A percentile compares a stretch with the other conserved stretches of the same genome.
Conservation (phyloP, 768 basidiomycete genomes). For the Leucosporidium yakuticum region DNA sequence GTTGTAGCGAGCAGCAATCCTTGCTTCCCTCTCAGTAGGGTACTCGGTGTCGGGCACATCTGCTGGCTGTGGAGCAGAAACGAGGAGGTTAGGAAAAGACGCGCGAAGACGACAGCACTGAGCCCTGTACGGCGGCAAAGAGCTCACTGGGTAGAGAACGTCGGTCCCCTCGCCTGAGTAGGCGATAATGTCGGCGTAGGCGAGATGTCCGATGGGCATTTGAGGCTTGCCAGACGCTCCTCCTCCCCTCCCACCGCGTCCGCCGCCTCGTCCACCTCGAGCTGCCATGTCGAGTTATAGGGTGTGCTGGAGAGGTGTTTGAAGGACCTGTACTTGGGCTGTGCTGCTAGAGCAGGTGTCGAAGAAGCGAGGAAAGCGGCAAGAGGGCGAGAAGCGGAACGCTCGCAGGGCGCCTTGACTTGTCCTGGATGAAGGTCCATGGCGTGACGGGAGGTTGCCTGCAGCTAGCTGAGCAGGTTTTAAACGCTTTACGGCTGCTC, state of each 20-base stretch:
- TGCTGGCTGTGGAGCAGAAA: constrained; percentile 3
- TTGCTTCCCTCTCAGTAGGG: constrained; percentile 15
- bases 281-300: constrained; percentile 3
- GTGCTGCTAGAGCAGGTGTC: no score
- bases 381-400: no score
- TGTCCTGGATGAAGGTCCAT: no score
- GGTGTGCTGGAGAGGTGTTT: no score
- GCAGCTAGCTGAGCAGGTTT: no score
- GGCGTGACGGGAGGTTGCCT: no score
- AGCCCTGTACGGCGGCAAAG: background rate
- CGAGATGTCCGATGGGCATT: constrained; percentile 19
- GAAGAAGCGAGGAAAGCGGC: no score
- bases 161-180: constrained; percentile 23
- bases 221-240: constrained; percentile 16
- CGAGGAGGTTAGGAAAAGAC: background rate
- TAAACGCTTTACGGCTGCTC: no score
- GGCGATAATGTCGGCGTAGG: constrained; percentile 23
- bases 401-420: no score
- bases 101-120: background rate
- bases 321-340: no score
- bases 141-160: constrained; percentile 30
- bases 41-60: constrained; percentile 26
- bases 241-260: constrained; percentile 19
- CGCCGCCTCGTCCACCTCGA: constrained; percentile 28
- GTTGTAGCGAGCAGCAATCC: constrained; percentile 26